phyloP scores from a whole-genome alignment of 805 yeast species.

The Suhomyces kilbournensis region DNA sequence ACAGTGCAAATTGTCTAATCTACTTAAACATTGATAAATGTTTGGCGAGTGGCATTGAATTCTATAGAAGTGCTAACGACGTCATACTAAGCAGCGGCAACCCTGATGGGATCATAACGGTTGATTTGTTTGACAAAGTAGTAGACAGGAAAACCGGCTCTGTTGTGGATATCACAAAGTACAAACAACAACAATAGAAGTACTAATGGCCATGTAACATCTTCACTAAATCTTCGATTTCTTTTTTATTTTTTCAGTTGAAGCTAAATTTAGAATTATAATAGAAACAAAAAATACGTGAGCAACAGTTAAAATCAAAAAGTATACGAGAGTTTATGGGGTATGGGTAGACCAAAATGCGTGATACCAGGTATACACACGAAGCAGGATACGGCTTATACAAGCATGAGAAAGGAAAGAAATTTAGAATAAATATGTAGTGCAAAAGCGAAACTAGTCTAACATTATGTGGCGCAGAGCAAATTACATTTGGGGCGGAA shows the following conservation, averaged over 20 bases:
- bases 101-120: slow-evolving; percentile 48
- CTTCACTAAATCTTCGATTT: neutral
- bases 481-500: neutral
- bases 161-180: neutral
- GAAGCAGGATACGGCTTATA: neutral
- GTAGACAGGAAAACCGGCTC: slow-evolving; percentile 14
- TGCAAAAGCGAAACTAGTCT: neutral
- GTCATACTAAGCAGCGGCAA: slow-evolving; percentile 71
- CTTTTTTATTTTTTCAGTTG: neutral
- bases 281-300: neutral
- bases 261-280: neutral
- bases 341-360: neutral
- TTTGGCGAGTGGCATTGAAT: slow-evolving; percentile 38
- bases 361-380: neutral
- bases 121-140: slow-evolving; percentile 38
- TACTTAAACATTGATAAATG: slow-evolving; percentile 57
- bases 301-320: neutral
- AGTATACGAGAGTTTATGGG: neutral
- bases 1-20: slow-evolving; percentile 54
- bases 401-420: neutral
- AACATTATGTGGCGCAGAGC: neutral
- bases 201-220: neutral
- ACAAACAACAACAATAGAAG: neutral
- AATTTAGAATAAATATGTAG: neutral
- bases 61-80: slow-evolving; percentile 67